Evolutionary conservation across 768 basidiomycete genomes (phyloP).

Genomic region (Zangia roseola): DNA sequence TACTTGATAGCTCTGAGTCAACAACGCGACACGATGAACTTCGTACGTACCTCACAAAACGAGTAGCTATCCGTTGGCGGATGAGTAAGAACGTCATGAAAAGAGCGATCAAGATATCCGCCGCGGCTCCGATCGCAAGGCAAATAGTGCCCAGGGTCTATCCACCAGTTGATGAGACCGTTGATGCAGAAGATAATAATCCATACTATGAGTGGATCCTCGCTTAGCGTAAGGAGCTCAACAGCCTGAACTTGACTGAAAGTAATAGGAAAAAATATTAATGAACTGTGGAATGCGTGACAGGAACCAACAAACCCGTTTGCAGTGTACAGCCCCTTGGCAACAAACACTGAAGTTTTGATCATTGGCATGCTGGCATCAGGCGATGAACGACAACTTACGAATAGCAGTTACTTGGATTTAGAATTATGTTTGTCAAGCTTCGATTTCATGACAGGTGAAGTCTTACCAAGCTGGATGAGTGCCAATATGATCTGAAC

Average conservation of each 20-base stretch:
- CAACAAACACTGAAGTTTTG: constrained; percentile 2
- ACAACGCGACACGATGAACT: background rate
- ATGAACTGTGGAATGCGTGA: background rate
- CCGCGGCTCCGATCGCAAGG: constrained; percentile 1
- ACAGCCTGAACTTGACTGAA: background rate
- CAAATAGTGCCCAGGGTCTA: background rate
- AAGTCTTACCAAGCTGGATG: background rate
- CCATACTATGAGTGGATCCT: background rate
- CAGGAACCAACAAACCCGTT: constrained; percentile 4
- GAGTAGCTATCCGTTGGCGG: background rate
- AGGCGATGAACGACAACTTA: background rate
- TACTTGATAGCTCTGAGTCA: background rate
- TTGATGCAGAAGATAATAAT: background rate
- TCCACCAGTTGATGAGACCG: background rate
- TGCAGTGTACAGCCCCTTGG: background rate
- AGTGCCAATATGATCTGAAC: background rate
- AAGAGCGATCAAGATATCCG: constrained; percentile 5
- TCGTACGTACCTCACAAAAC: background rate
- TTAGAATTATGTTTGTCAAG: background rate
- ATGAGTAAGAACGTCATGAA: constrained; percentile 5
- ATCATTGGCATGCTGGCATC: background rate
- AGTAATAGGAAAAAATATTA: background rate
- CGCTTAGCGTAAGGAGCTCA: background rate
- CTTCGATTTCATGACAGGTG: no score
- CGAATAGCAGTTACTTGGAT: background rate